These are phyloP conservation scores for Neophaeococcomyces aloes DNA, from an alignment of 2,329 filamentous ascomycete species.

Conservation along the genomic window DNA sequence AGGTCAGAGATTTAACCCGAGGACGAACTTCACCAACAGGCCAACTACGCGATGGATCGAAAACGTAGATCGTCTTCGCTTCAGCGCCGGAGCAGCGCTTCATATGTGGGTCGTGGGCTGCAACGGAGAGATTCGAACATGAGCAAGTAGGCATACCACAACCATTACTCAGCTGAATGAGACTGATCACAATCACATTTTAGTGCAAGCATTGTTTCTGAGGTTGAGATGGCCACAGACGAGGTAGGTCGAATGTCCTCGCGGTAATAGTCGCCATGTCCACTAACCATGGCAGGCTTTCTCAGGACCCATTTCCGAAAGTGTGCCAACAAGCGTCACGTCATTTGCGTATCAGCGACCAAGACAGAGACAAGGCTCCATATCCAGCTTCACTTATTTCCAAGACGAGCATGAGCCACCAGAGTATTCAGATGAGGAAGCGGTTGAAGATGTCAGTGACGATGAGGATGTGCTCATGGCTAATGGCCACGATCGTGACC, in stretches of 20 bases:
- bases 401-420: conserved; percentile 55
- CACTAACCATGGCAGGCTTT: conserved; percentile 50
- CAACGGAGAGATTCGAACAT: conserved; percentile 60
- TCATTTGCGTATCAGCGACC: conserved; percentile 76
- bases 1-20: background rate
- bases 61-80: conserved; percentile 22
- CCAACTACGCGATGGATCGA: conserved; percentile 23
- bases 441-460: conserved; percentile 35
- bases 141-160: conserved; percentile 43
- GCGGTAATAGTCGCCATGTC: conserved; percentile 3
- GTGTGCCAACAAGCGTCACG: conserved; percentile 86
- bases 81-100: conserved; percentile 14
- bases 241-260: conserved; percentile 49
- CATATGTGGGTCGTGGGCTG: conserved; percentile 25
- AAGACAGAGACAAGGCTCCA: conserved; percentile 61
- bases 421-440: conserved; percentile 42
- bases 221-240: conserved; percentile 98
- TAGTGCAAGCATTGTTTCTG: conserved; percentile 68
- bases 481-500: conserved; percentile 27
- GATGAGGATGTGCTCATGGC: conserved; percentile 32
- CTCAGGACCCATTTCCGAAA: conserved; percentile 86
- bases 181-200: background rate
- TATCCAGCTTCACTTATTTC: conserved; percentile 81
- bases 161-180: background rate
- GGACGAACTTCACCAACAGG: no score